Conservation (phyloP, 164 flowering plant genomes). For the Euptelea pleiosperma region DNA sequence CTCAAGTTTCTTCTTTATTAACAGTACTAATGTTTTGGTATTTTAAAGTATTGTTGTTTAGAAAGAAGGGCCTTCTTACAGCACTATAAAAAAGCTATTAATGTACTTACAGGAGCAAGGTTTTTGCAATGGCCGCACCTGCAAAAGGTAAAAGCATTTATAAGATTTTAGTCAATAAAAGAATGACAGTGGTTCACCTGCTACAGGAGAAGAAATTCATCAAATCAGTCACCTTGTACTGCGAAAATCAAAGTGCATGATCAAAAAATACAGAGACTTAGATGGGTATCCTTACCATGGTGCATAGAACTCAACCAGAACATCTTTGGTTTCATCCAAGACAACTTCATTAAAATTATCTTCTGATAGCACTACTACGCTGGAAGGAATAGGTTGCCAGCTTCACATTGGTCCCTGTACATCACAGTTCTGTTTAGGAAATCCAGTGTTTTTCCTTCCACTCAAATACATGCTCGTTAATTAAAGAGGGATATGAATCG, state of each 20-base stretch:
- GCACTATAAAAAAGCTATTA: background rate
- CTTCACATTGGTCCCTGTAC: conserved; percentile 89
- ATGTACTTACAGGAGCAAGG: conserved; percentile 88
- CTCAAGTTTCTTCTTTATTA: too few relatives aligned
- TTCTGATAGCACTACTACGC: conserved; percentile 67
- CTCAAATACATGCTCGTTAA: background rate
- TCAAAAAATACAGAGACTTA: too few relatives aligned
- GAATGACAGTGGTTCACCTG: background rate
- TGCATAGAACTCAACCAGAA: conserved; percentile 95
- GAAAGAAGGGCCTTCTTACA: background rate
- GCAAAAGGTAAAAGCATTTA: conserved; percentile 12
- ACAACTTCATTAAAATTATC: conserved; percentile 78
- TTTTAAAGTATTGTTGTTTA: too few relatives aligned
- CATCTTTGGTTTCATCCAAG: conserved; percentile 79
- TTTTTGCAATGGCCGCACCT: conserved; percentile 99
- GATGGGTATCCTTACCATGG: conserved; percentile 61
- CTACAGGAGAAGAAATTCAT: background rate
- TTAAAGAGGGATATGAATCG: too few relatives aligned
- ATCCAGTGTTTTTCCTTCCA: background rate
- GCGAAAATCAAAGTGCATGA: background rate
- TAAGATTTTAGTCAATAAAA: conserved; percentile 1
- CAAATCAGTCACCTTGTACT: background rate
- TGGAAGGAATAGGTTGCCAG: conserved; percentile 64
- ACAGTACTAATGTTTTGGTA: too few relatives aligned
- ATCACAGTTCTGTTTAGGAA: conserved; percentile 4